Evolutionary conservation across 2,329 filamentous ascomycete species (phyloP).

Genomic region (Apiospora phragmitis): DNA sequence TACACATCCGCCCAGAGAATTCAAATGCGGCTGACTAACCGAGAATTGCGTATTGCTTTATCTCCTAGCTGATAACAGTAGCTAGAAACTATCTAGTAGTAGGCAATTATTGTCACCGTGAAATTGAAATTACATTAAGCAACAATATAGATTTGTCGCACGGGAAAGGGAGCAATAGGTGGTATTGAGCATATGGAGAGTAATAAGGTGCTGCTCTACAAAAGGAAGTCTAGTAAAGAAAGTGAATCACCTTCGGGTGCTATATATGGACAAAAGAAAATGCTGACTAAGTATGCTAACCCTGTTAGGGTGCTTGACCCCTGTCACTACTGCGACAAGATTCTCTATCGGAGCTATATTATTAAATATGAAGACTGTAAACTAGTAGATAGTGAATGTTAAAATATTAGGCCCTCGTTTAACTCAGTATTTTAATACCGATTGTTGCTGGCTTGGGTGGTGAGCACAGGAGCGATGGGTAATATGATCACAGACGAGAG

Average conservation of each 20-base stretch:
- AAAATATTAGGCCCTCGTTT: neutral
- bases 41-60: neutral
- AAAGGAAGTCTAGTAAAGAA: too few relatives aligned
- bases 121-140: neutral
- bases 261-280: too few relatives aligned
- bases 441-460: neutral
- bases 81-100: neutral
- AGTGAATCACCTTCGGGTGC: too few relatives aligned
- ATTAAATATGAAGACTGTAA: neutral
- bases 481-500: too few relatives aligned
- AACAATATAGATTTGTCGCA: neutral
- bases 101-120: neutral
- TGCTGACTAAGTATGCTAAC: too few relatives aligned
- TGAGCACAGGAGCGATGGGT: neutral
- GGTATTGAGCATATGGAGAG: too few relatives aligned
- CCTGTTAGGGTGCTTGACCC: too few relatives aligned
- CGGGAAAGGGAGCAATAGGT: too few relatives aligned
- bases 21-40: neutral
- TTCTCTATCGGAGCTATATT: neutral
- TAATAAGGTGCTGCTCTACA: too few relatives aligned
- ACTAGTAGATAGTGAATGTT: neutral
- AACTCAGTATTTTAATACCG: neutral
- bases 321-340: too few relatives aligned
- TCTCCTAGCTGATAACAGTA: neutral
- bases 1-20: neutral